Evolutionary conservation across 208 protist species (phyloP).

Genomic region (Acanthamoeba castellanii): DNA sequence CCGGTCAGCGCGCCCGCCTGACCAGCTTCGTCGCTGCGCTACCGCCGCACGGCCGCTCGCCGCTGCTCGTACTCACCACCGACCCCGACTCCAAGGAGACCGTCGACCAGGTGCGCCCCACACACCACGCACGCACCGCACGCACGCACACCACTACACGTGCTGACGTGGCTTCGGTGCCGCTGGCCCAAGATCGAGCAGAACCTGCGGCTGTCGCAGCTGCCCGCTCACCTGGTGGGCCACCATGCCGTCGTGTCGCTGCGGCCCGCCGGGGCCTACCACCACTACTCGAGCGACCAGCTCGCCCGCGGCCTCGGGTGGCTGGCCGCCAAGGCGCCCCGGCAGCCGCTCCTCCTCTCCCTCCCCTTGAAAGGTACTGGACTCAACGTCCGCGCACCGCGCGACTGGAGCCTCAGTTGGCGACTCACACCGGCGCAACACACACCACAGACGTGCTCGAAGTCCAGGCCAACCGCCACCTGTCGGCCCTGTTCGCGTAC

Average conservation of each 20-base stretch:
- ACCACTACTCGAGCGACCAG: background rate
- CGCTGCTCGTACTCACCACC: background rate
- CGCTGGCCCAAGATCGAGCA: background rate
- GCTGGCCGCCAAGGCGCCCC: background rate
- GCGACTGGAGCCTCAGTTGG: too few relatives aligned
- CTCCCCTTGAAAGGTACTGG: background rate
- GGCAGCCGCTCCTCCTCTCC: background rate
- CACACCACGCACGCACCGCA: background rate
- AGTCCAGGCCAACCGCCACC: background rate
- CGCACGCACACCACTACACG: too few relatives aligned
- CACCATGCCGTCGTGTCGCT: constrained; percentile 18
- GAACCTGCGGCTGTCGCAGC: background rate
- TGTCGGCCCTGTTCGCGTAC: background rate
- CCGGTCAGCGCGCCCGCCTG: background rate
- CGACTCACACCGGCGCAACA: too few relatives aligned
- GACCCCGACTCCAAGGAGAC: background rate
- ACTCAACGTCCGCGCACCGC: too few relatives aligned
- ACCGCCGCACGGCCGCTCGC: background rate
- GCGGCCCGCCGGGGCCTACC: background rate
- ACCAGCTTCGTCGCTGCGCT: background rate
- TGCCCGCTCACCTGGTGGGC: background rate
- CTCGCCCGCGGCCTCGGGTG: background rate
- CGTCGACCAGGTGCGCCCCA: background rate
- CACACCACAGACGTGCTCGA: background rate
- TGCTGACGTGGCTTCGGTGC: background rate